A percentile compares a stretch with the other conserved stretches of the same genome.
Conservation (phyloP, 768 basidiomycete species). For the Boletales sp. region DNA sequence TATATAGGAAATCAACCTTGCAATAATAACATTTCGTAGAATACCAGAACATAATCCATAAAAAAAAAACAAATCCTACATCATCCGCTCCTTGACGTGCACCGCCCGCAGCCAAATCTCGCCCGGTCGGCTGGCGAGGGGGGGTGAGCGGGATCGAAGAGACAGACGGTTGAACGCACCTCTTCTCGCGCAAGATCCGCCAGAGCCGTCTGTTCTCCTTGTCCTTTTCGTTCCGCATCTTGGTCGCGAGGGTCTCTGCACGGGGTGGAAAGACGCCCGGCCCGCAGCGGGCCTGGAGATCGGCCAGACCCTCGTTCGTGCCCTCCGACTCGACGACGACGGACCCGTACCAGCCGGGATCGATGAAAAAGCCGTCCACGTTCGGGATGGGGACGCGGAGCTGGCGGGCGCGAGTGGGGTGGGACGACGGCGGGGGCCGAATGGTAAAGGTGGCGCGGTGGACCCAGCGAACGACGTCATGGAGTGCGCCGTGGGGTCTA, state of each 20-base stretch:
- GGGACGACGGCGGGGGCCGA: conserved; percentile 39
- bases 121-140: conserved; percentile 17
- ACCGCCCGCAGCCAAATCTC: conserved; percentile 45
- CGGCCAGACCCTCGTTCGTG: conserved; percentile 79
- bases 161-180: conserved; percentile 39
- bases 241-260: conserved; percentile 34
- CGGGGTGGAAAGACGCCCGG: conserved; percentile 63
- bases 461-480: conserved; percentile 84
- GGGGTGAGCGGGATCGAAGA: conserved; percentile 49
- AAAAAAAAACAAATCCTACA: conserved; percentile 21
- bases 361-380: conserved; percentile 54
- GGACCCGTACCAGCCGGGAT: conserved; percentile 80
- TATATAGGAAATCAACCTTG: conserved; percentile 20
- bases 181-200: conserved; percentile 73
- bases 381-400: conserved; percentile 50
- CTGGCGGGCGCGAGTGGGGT: conserved; percentile 28
- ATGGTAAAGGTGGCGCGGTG: conserved; percentile 76
- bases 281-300: conserved; percentile 72
- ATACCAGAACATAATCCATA: not conserved
- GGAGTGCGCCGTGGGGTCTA: conserved; percentile 60
- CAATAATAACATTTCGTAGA: conserved; percentile 1
- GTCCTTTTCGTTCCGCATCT: conserved; percentile 35
- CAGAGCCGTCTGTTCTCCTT: conserved; percentile 55
- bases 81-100: conserved; percentile 58
- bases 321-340: conserved; percentile 85